Evolutionary conservation across 2,329 filamentous ascomycete genomes (phyloP).

Genomic region (Exophiala alcalophila): DNA sequence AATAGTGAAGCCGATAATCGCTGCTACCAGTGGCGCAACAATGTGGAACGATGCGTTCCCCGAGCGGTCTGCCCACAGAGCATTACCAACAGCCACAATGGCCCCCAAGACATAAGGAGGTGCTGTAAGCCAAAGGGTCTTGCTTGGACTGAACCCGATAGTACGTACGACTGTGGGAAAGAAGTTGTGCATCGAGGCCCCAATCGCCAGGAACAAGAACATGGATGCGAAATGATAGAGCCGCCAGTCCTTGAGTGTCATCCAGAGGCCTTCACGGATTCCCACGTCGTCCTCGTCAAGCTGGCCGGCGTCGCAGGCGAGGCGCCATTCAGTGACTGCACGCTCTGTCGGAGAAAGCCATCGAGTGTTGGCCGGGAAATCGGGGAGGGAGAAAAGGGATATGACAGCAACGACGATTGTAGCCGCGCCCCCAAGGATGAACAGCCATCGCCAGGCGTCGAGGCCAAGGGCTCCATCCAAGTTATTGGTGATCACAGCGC

Average conservation of each 20-base stretch:
- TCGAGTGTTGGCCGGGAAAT: constrained; percentile 61
- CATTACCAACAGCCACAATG: constrained; percentile 61
- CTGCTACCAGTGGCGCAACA: constrained; percentile 46
- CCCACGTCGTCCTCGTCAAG: constrained; percentile 35
- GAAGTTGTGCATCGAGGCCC: constrained; percentile 62
- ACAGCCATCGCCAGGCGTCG: constrained; percentile 38
- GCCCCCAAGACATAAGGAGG: constrained; percentile 40
- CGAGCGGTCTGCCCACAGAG: constrained; percentile 63
- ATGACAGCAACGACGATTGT: constrained; percentile 60
- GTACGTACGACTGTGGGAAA: constrained; percentile 69
- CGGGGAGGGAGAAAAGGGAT: constrained; percentile 61
- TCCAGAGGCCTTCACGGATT: constrained; percentile 4
- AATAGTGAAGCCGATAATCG: constrained; percentile 36
- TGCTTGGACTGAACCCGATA: constrained; percentile 57
- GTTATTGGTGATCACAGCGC: constrained; percentile 2
- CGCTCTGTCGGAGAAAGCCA: constrained; percentile 60
- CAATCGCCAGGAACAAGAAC: constrained; percentile 38
- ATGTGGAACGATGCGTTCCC: constrained; percentile 70
- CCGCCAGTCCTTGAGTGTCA: constrained; percentile 32
- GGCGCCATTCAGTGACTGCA: constrained; percentile 46
- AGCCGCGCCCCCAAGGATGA: constrained; percentile 59
- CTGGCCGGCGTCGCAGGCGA: constrained; percentile 18
- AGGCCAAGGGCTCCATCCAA: constrained; percentile 11
- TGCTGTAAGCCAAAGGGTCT: constrained; percentile 61
- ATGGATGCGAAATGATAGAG: constrained; percentile 39